Evolutionary conservation across 148 eudicot genomes (phyloP), one percentile per base, ranked within the genome.

Genomic region (Nyssa sinensis): DNA sequence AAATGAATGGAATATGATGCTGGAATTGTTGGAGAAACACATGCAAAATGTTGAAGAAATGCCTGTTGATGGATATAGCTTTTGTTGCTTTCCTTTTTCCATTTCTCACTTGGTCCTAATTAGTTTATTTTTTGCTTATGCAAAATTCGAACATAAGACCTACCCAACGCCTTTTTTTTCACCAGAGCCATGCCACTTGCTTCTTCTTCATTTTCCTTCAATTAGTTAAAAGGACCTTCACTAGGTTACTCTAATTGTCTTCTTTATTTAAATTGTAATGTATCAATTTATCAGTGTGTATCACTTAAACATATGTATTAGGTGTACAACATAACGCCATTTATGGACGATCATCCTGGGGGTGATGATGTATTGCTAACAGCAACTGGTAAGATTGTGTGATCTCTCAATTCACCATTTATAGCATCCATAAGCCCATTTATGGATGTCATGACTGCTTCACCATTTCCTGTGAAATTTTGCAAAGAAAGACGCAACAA

Each of bases 301-400:
- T 58, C 14, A n/a, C n/a, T n/a, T 7, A 39, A 62, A 44, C 23
- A 39, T 69, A 29, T 80, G 44, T 64, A 49, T 67, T 49, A 86
- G 89, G 89, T 86, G 69, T 86, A 83, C 67, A 78, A 86, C 60
- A 82, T 86, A 31, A 76, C 86, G 3, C 69, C 86, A 34, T 86
- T 86, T 77, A 71, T 86, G 58, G 86, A 86, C 47, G 89, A 86
- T 61, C 89, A 86, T 74, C 89, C 89, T 0, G 86, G 89, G 23
- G 89, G 89, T 24, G 89, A 83, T 55, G 89, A 86, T 49, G 79
- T 78, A 69, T 49, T 86, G 77, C 28, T 76, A 30, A 75, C 55
- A 9, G 75, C 82, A 35, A 83, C 89, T 19, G 86, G 86, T 82
- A 83, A 80, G 77, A 31, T 55, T 28, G 4, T 28, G 4, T 70